Evolutionary conservation across 768 basidiomycete genomes (phyloP).

Genomic region (Psilocybe sp.): DNA sequence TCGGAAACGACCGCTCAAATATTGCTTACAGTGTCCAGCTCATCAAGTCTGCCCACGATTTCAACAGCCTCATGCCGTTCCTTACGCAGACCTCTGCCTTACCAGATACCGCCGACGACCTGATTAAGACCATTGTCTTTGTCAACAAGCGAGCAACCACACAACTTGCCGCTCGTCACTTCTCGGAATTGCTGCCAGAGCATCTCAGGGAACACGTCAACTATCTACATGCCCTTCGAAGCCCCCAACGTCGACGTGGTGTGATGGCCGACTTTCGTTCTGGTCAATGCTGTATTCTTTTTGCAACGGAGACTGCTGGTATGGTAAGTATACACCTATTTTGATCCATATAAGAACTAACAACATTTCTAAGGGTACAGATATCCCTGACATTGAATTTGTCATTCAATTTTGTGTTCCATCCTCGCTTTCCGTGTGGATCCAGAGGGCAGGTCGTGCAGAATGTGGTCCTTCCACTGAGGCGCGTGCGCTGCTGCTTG

Average conservation of each 20-base stretch:
- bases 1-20: constrained; percentile 35
- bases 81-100: constrained; percentile 2
- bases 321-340: constrained; percentile 31
- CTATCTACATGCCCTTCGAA: constrained; percentile 23
- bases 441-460: constrained; percentile 28
- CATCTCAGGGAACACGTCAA: constrained; percentile 14
- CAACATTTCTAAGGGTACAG: constrained; percentile 20
- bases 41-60: constrained; percentile 22
- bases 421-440: constrained; percentile 27
- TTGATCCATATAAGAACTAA: not conserved
- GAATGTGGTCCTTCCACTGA: constrained; percentile 17
- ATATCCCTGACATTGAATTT: constrained; percentile 34
- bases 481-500: constrained; percentile 24
- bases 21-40: constrained; percentile 21
- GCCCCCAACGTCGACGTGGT: constrained; percentile 15
- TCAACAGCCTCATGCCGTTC: constrained; percentile 17
- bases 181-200: constrained; percentile 13
- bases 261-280: constrained; percentile 21
- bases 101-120: constrained; percentile 6
- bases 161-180: constrained; percentile 11
- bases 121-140: constrained; percentile 21
- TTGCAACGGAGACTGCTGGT: constrained; percentile 33
- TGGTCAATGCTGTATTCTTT: constrained; percentile 21
- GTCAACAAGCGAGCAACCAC: constrained; percentile 18
- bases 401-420: constrained; percentile 34